These are phyloP conservation scores for Lentinula novae-zelandiae DNA, from an alignment of 1,284 basidiomycete genomes.

Conservation along the genomic window DNA sequence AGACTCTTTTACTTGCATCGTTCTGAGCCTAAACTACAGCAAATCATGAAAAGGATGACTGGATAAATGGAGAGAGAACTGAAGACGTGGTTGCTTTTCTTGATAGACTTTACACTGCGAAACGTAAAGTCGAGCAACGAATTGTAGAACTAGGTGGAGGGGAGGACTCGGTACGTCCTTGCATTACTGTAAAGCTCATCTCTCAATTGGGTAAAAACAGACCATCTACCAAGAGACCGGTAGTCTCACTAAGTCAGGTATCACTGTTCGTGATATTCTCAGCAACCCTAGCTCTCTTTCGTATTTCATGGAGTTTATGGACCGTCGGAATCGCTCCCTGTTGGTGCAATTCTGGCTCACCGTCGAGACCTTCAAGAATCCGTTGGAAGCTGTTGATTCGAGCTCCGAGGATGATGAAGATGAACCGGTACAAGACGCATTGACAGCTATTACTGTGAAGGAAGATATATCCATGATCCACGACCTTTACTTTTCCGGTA, in stretches of 20 bases:
- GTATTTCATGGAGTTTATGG: slow-evolving; percentile 98
- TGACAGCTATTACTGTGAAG: slow-evolving; percentile 58
- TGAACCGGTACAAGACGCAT: slow-evolving; percentile 57
- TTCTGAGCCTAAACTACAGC: slow-evolving; percentile 35
- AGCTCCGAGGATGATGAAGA: slow-evolving; percentile 66
- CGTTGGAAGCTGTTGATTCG: slow-evolving; percentile 81
- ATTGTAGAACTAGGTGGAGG: slow-evolving; percentile 74
- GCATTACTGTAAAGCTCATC: background rate
- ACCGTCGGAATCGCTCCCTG: slow-evolving; percentile 78
- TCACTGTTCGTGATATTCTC: slow-evolving; percentile 73
- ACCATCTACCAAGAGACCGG: slow-evolving; percentile 35
- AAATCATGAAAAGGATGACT: slow-evolving; percentile 79
- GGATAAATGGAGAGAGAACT: slow-evolving; percentile 79
- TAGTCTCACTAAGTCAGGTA: slow-evolving; percentile 31
- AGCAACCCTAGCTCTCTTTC: slow-evolving; percentile 86
- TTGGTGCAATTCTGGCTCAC: slow-evolving; percentile 97
- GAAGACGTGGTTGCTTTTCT: slow-evolving; percentile 85
- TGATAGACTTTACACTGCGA: slow-evolving; percentile 85
- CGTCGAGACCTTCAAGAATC: slow-evolving; percentile 96
- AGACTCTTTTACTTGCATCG: background rate
- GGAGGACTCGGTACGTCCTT: slow-evolving; percentile 51
- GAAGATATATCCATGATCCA: slow-evolving; percentile 89
- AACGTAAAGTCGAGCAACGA: slow-evolving; percentile 79
- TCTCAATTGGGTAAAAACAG: slow-evolving; percentile 21
- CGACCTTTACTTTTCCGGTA: slow-evolving; percentile 77